Conservation (phyloP, 148 eudicot genomes). For the Fagopyrum tataricum region DNA sequence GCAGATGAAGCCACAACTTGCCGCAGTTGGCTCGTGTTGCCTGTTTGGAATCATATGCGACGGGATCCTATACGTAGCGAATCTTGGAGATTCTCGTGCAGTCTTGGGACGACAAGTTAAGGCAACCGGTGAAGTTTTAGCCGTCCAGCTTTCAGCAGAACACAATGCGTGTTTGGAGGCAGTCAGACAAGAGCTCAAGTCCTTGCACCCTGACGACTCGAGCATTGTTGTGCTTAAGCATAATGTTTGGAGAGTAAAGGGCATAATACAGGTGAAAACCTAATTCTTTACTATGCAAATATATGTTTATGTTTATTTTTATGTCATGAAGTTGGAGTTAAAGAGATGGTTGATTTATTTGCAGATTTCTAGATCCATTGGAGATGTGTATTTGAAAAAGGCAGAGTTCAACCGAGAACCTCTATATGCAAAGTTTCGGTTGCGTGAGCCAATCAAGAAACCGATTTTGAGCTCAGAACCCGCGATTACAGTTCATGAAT, state of each 20-base stretch:
- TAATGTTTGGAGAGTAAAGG: constrained; percentile 84
- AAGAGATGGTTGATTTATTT: background rate
- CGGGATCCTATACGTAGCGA: constrained; percentile 62
- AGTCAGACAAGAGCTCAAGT: constrained; percentile 60
- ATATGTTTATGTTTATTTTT: background rate
- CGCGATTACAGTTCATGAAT: constrained; percentile 41
- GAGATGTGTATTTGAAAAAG: constrained; percentile 76
- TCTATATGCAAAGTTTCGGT: constrained; percentile 47
- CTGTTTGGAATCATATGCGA: constrained; percentile 62
- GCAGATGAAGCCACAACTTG: constrained; percentile 54
- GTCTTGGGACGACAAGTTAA: constrained; percentile 56
- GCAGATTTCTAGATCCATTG: constrained; percentile 75
- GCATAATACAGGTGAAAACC: constrained; percentile 62
- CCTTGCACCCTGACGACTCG: constrained; percentile 63
- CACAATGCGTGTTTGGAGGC: constrained; percentile 61
- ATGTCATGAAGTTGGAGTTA: background rate
- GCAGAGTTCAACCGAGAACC: constrained; percentile 65
- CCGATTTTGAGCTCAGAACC: constrained; percentile 68
- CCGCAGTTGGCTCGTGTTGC: constrained; percentile 82
- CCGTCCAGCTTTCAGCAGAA: constrained; percentile 68
- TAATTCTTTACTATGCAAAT: background rate
- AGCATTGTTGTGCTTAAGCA: constrained; percentile 71
- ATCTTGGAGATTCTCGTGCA: constrained; percentile 78
- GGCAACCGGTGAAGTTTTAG: constrained; percentile 29
- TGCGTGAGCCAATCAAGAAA: constrained; percentile 43